A percentile compares a stretch with the other conserved stretches of the same genome.
phyloP scores from a whole-genome alignment of 2,329 filamentous ascomycete species.

The Colletotrichum cuscutae region DNA sequence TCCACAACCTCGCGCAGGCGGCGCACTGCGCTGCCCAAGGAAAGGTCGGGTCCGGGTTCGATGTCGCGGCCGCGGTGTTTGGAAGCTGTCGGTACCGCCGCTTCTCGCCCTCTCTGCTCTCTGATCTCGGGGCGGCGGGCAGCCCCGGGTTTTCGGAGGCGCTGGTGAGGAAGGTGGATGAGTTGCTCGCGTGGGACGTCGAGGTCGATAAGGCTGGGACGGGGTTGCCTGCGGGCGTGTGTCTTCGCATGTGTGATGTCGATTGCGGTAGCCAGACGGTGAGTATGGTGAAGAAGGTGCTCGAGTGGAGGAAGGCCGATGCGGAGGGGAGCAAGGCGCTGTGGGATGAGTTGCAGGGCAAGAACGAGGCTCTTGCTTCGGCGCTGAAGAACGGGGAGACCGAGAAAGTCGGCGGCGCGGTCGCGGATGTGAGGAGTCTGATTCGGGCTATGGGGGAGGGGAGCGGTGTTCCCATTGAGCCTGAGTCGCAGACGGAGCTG shows the following conservation, averaged over 20 bases:
- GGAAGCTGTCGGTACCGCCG: conserved; percentile 90
- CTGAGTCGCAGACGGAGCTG: conserved; percentile 83
- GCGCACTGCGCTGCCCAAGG: conserved; percentile 96
- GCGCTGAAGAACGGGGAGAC: conserved; percentile 66
- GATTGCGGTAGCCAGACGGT: conserved; percentile 94
- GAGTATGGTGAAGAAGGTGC: conserved; percentile 92
- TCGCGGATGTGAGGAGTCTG: conserved; percentile 64
- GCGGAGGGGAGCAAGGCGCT: conserved; percentile 72
- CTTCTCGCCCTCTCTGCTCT: conserved; percentile 85
- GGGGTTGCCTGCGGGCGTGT: conserved; percentile 76
- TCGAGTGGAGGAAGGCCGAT: conserved; percentile 80
- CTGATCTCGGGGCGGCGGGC: conserved; percentile 73
- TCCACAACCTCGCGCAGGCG: conserved; percentile 95
- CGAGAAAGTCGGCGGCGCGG: conserved; percentile 56
- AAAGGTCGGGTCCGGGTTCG: conserved; percentile 95
- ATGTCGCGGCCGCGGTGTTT: conserved; percentile 92
- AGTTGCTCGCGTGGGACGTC: conserved; percentile 77
- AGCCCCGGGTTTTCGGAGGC: conserved; percentile 72
- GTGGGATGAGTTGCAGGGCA: conserved; percentile 79
- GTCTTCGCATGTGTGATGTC: conserved; percentile 94
- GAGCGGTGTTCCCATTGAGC: conserved; percentile 89
- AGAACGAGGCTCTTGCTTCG: conserved; percentile 77
- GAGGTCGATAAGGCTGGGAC: conserved; percentile 78
- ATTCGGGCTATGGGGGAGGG: conserved; percentile 81
- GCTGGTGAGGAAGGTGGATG: conserved; percentile 74